Base-by-base conservation (phyloP, 306 rosid genomes). In the Dryas octopetala region DNA sequence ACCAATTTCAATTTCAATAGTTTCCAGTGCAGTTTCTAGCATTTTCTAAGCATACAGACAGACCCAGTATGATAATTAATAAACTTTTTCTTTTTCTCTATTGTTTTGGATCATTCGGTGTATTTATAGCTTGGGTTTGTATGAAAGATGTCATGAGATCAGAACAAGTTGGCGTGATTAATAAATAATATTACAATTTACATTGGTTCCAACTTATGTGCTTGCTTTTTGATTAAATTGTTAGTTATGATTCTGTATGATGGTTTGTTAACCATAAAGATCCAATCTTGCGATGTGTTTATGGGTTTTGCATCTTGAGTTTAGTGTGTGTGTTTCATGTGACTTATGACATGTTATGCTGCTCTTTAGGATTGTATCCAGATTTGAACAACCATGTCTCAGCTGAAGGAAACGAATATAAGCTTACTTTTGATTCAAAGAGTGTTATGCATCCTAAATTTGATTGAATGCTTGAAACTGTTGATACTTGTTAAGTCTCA, bases 61-160 rank as follows among this genome's bases (percentile, higher is more conserved):
- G 40, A 60, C 57, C 64, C 70, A 45, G 5, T 70, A 9, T 41
- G n/a, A n/a, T 23, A 59, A 45, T 66, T 23, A 5, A 52, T 10
- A 46, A 15, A 43, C 15, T 52, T 23, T 47, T 17, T 32, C 16
- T 16, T 12, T 59, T 61, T 16, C 26, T 17, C 1, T 12, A 48
- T 26, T 65, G 63, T 26, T 62, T 62, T 78, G 68, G 66, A 74
- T 76, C 7, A n/a, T 47, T 28, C 67, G 45, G 6, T 58, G 46
- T 45, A 7, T 19, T 17, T 32, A 32, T 32, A 32, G 53, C 47
- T 62, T 69, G 6, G 66, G 13, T 55, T 49, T 7, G 17, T 43
- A 38, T 23, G 41, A 48, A 23, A 19, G 1, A 65, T 16, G 16
- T 26, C 12, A 14, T 67, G 16, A 0, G 72, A 54, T 65, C 66